Evolutionary conservation across 2,329 filamentous ascomycete genomes (phyloP).

Genomic region (Fusarium oxysporum): DNA sequence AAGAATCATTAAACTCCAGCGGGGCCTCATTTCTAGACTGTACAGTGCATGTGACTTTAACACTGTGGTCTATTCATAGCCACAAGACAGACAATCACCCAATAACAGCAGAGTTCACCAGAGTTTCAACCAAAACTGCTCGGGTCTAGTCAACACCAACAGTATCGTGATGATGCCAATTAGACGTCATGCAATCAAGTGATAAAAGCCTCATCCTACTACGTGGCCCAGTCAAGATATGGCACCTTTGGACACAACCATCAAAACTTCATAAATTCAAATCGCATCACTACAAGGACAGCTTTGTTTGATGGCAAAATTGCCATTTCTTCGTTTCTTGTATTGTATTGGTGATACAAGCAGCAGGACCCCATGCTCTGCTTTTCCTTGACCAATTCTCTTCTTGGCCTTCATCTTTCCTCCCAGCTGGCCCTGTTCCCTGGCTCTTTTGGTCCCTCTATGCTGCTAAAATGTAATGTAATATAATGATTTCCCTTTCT

Average conservation of each 20-base stretch:
- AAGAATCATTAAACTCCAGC: slow-evolving; percentile 39
- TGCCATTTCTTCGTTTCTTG: slow-evolving; percentile 32
- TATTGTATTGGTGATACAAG: slow-evolving; percentile 48
- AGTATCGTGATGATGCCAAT: slow-evolving; percentile 26
- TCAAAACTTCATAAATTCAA: not conserved
- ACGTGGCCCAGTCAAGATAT: not conserved
- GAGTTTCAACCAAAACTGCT: slow-evolving; percentile 8
- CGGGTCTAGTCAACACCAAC: not conserved
- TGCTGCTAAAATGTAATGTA: slow-evolving; percentile 44
- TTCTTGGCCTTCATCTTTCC: slow-evolving; percentile 13
- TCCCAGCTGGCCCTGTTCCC: slow-evolving; percentile 31
- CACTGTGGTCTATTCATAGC: slow-evolving; percentile 29
- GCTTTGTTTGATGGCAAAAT: slow-evolving; percentile 22
- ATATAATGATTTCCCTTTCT: slow-evolving; percentile 47
- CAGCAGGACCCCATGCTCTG: slow-evolving; percentile 46
- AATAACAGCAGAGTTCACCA: slow-evolving; percentile 12
- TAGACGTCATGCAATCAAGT: slow-evolving; percentile 11
- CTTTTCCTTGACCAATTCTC: slow-evolving; percentile 36
- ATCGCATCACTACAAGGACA: not conserved
- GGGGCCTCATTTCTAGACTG: slow-evolving; percentile 36
- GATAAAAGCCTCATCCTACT: not conserved
- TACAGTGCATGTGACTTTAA: slow-evolving; percentile 33
- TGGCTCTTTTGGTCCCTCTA: slow-evolving; percentile 36
- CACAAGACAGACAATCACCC: not conserved
- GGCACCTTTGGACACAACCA: not conserved